Evolutionary conservation across 2,329 filamentous ascomycete genomes (phyloP).

Genomic region (Trichoderma lentiforme): DNA sequence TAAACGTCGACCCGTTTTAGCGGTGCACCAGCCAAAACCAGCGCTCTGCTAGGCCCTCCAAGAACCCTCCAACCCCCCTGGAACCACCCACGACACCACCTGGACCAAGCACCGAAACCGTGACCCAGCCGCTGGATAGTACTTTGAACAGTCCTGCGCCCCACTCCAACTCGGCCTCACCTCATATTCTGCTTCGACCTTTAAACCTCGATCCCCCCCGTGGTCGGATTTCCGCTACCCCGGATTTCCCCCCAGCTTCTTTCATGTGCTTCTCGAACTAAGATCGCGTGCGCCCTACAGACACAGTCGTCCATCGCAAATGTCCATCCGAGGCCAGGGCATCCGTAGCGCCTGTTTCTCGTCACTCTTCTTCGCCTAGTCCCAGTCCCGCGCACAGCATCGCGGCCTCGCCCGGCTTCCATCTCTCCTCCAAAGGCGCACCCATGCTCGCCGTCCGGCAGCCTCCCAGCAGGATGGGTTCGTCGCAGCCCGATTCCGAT

Average conservation of each 20-base stretch:
- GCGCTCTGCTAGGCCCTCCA: not conserved
- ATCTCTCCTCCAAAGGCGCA: constrained; percentile 34
- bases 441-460: constrained; percentile 56
- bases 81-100: not conserved
- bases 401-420: not conserved
- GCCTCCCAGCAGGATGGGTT: constrained; percentile 56
- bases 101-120: not conserved
- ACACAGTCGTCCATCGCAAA: not conserved
- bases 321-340: constrained; percentile 5
- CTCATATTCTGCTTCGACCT: constrained; percentile 6
- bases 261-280: constrained; percentile 18
- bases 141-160: not conserved
- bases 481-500: constrained; percentile 52
- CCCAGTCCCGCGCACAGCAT: constrained; percentile 2
- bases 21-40: not conserved
- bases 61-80: not conserved
- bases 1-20: not conserved
- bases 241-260: constrained; percentile 23
- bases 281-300: constrained; percentile 13
- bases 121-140: constrained; percentile 10
- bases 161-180: constrained; percentile 19
- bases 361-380: not conserved
- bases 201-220: constrained; percentile 16
- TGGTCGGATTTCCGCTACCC: constrained; percentile 22
- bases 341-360: constrained; percentile 4